Percentiles rank a stretch among this genome's conserved stretches.
Conservation (phyloP, 345 rosid genomes). For the Firmiana major region DNA sequence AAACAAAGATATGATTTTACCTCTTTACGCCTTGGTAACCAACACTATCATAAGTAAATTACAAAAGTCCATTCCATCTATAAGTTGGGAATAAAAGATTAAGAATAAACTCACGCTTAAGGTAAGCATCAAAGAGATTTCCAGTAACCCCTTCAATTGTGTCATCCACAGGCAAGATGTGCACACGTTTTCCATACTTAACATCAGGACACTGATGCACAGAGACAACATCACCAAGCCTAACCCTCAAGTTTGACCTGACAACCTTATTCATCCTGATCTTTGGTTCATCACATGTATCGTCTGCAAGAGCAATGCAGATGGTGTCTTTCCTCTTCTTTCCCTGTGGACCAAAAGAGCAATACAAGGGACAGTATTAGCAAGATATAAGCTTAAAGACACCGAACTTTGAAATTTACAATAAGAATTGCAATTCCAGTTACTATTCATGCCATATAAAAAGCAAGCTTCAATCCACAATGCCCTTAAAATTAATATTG, state of each 20-base stretch:
- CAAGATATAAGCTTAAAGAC: not conserved
- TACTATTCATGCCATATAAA: not conserved
- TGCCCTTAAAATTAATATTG: not conserved
- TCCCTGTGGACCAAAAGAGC: constrained; percentile 40
- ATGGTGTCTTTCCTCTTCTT: constrained; percentile 82
- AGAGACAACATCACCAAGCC: constrained; percentile 86
- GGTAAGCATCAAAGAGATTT: constrained; percentile 87
- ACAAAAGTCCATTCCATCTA: not conserved
- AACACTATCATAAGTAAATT: not conserved
- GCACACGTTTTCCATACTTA: constrained; percentile 90
- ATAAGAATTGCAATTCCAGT: not conserved
- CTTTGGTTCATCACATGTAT: constrained; percentile 76
- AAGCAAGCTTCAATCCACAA: not conserved
- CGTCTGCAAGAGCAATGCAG: constrained; percentile 85
- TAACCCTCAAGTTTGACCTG: constrained; percentile 83
- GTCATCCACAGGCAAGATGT: constrained; percentile 89
- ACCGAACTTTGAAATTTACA: not conserved
- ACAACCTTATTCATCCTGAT: constrained; percentile 90
- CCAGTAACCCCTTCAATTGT: constrained; percentile 90
- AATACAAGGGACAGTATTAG: not conserved
- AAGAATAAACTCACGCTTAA: constrained; percentile 62
- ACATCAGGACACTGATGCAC: constrained; percentile 92
- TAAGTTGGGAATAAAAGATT: not conserved
- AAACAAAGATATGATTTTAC: not conserved
- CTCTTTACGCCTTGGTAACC: not conserved